Conservation (phyloP, 106 monocot species). For the Allium sativum region DNA sequence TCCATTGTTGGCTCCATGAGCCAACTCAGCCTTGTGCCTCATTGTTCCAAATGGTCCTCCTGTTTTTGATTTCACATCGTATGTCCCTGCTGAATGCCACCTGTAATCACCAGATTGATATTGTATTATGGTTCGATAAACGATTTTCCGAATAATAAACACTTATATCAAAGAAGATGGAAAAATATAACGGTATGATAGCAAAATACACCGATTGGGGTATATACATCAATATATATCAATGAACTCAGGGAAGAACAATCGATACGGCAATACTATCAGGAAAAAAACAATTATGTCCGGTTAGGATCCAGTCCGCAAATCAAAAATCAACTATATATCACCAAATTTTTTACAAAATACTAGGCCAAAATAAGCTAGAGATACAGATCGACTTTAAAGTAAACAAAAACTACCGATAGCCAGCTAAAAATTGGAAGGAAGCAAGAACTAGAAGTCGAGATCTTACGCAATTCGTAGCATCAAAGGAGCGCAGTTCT, state of each 20-base stretch:
- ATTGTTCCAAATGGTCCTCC: slow-evolving; percentile 30
- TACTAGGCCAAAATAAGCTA: too few species aligned
- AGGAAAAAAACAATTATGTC: too few species aligned
- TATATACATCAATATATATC: neutral
- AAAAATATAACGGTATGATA: too few species aligned
- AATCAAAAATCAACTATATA: neutral
- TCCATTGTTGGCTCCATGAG: slow-evolving; percentile 50
- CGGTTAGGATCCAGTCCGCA: too few species aligned
- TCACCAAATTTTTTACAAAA: neutral
- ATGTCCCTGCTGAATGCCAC: slow-evolving; percentile 75
- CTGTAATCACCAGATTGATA: slow-evolving; percentile 7
- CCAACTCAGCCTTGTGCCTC: slow-evolving; percentile 1
- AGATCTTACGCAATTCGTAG: slow-evolving; percentile 63
- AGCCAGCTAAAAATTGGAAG: too few species aligned
- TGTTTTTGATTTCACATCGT: slow-evolving; percentile 33
- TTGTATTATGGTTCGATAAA: too few species aligned
- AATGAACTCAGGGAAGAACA: neutral
- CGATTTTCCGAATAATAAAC: too few species aligned
- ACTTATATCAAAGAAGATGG: too few species aligned
- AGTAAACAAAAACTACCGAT: too few species aligned
- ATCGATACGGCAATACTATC: neutral
- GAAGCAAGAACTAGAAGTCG: neutral
- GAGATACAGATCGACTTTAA: too few species aligned
- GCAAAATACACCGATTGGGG: too few species aligned
- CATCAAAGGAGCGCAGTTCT: slow-evolving; percentile 90